A percentile compares a stretch with the other conserved stretches of the same genome.
phyloP scores from a whole-genome alignment of 306 rosid species.

The Begonia loranthoides region DNA sequence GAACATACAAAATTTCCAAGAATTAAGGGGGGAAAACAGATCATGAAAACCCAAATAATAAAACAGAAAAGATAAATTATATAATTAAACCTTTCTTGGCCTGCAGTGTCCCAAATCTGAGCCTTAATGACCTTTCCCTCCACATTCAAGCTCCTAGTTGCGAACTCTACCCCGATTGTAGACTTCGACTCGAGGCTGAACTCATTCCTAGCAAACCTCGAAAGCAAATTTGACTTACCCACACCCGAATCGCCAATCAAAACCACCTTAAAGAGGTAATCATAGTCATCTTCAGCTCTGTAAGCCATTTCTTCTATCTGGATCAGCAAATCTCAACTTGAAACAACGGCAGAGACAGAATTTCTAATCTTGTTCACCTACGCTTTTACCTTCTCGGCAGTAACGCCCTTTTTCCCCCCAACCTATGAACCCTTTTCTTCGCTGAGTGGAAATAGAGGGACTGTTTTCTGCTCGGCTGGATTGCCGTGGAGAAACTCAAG shows the following conservation, averaged over 20 bases:
- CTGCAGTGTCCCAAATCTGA: slow-evolving; percentile 64
- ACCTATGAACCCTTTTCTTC: no score
- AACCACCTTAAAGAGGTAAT: slow-evolving; percentile 46
- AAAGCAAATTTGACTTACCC: slow-evolving; percentile 50
- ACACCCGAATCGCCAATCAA: slow-evolving; percentile 51
- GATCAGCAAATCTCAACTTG: neutral
- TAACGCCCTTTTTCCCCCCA: no score
- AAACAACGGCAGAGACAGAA: neutral
- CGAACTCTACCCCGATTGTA: slow-evolving; percentile 55
- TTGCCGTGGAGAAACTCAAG: no score
- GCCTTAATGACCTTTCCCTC: slow-evolving; percentile 45
- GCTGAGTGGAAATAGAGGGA: no score
- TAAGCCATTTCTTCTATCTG: slow-evolving; percentile 24
- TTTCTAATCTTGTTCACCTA: no score
- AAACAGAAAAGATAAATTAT: neutral
- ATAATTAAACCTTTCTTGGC: slow-evolving; percentile 37
- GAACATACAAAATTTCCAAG: no score
- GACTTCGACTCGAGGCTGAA: slow-evolving; percentile 56
- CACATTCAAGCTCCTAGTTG: slow-evolving; percentile 46
- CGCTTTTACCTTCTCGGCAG: no score
- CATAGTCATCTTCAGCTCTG: slow-evolving; percentile 53
- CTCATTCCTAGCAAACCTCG: slow-evolving; percentile 48
- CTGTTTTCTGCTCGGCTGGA: no score
- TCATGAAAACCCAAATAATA: slow-evolving; percentile 9
- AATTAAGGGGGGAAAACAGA: neutral